Evolutionary conservation across 208 protist genomes (phyloP), one percentile per base, ranked within the genome.

Genomic region (Zelonia costaricensis): DNA sequence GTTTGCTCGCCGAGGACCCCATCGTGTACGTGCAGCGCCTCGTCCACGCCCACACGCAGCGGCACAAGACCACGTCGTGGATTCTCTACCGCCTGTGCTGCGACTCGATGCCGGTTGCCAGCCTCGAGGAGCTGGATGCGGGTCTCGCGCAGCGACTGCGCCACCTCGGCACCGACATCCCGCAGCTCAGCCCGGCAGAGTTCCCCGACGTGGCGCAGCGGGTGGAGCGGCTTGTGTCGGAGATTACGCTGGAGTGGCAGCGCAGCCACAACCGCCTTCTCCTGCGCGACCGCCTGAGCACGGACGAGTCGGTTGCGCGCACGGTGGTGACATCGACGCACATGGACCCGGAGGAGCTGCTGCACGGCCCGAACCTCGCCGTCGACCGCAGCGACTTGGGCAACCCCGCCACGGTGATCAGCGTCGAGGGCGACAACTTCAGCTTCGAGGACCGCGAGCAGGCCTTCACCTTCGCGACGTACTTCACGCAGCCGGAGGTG

Each of bases 401-500:
- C 8, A 62, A 91, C 54, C 73, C 80, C 7, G 55, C 58, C 30
- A 83, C 83, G 12, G 84, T 93, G 30, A 91, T 94, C 56, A 71
- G 72, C 10, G 64, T 86, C 8, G 83, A 77, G 20, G 49, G 67
- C 23, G 67, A 57, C 44, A 63, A 73, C 52, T 92, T 91, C 67
- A 57, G 88, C 42, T 97, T 95, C 77, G 78, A 58, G 35, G 86
- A 86, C 46, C 74, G 78, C 16, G 86, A 95, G 52, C 66, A 76
- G 18, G 62, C 84, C 51, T 98, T 98, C 60, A 95, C 79, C 48
- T 98, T 98, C 52, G 87, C 87, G 5, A 97, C 94, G 4, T 98
- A 98, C 74, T 98, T 93, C 67, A 98, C 92, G 1, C 92, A 98
- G 74, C 88, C 85, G 3, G 87, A 98, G 72, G 92, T 98, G 25